Conservation (phyloP, 352 stramenopile genomes). For the Globisporangium solare region DNA sequence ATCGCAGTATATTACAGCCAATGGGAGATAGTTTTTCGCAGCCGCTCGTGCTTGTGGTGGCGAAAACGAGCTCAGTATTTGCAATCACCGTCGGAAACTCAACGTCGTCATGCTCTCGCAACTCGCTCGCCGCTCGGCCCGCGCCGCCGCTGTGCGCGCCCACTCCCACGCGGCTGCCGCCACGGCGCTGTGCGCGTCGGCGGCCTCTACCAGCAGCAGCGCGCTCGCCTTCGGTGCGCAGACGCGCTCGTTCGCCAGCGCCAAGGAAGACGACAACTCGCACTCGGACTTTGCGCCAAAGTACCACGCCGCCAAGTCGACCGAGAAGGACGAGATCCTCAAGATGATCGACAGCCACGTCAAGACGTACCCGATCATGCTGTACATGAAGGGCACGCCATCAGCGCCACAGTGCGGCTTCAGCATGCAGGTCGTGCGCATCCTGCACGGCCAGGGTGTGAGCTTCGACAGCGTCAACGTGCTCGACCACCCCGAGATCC, state of each 20-base stretch:
- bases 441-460: slow-evolving; percentile 89
- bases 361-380: slow-evolving; percentile 93
- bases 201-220: not conserved
- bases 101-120: slow-evolving; percentile 24
- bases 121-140: slow-evolving; percentile 32
- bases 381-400: slow-evolving; percentile 99
- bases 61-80: not conserved
- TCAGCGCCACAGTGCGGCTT: slow-evolving; percentile 97
- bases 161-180: slow-evolving; percentile 13
- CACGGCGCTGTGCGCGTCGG: slow-evolving; percentile 3
- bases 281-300: slow-evolving; percentile 89
- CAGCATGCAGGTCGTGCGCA: slow-evolving; percentile 94
- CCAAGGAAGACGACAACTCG: slow-evolving; percentile 36
- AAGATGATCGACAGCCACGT: slow-evolving; percentile 90
- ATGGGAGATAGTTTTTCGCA: not conserved
- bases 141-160: slow-evolving; percentile 19
- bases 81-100: slow-evolving; percentile 9
- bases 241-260: slow-evolving; percentile 32
- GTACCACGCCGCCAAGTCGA: slow-evolving; percentile 81
- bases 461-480: slow-evolving; percentile 99
- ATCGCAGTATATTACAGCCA: not conserved
- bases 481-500: slow-evolving; percentile 96
- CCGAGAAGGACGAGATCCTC: slow-evolving; percentile 84
- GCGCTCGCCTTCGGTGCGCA: slow-evolving; percentile 3
- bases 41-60: slow-evolving; percentile 6